Evolutionary conservation across 257 asterid species (phyloP), one percentile per base, ranked within the genome.

Genomic region (Solanum chilense): DNA sequence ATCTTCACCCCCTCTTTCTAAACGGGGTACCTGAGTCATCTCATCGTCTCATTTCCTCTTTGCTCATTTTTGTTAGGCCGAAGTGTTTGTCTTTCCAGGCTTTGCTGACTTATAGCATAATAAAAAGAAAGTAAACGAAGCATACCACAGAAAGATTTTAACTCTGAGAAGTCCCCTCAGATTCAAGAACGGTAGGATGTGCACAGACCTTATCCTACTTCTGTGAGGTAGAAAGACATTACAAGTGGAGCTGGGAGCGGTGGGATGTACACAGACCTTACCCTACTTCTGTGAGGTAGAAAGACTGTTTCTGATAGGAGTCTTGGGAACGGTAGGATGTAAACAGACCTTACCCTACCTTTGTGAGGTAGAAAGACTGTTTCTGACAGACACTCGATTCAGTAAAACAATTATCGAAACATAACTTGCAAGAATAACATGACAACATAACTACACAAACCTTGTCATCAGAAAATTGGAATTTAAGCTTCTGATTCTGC

Each of bases 391-490:
- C 31, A 0, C 3, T 56, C n/a, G 12, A 5, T n/a, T 56, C 2
- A 3, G 5, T 0, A 56, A 18, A 62, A 23, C 69, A 62, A 62
- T 2, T 25, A 80, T 27, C 1, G 68, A 25, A 25, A 80, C 73
- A 25, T 64, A 64, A 64, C 1, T 64, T 64, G 71, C 33, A 64
- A 64, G 71, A 64, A 64, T 64, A 64, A 25, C 12, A 64, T 5
- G 33, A n/a, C 33, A 25, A 78, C 47, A 11, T 62, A 23, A 23
- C 1, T 62, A 23, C 33, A 37, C 87, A 66, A 25, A 93, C 98
- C 98, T 94, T 91, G 78, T 92, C 94, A 69, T 87, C 89, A 64
- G 92, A 91, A 84, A 92, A 88, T 86, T 92, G 96, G 31, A 94
- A 94, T 25, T 87, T 94, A 62, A 94, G 91, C 91, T 90, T 91